phyloP scores from a whole-genome alignment of 1,284 basidiomycete genomes.

The Moniliophthora roreri region DNA sequence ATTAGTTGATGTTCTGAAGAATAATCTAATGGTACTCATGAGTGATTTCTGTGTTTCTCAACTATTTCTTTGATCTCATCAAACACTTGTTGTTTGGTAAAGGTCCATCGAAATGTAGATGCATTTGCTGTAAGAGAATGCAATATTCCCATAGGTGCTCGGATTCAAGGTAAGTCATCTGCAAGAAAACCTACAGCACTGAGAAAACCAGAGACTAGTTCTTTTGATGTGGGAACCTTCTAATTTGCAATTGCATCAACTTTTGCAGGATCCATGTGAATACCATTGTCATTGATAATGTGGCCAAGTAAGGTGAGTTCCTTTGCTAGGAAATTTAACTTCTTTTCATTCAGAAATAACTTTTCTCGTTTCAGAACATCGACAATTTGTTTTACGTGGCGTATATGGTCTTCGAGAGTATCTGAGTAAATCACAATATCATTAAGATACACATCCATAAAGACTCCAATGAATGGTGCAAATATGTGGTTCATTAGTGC shows the following conservation, averaged over 20 bases:
- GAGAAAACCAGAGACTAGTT: slow-evolving; percentile 20
- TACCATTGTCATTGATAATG: slow-evolving; percentile 21
- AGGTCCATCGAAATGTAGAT: slow-evolving; percentile 19
- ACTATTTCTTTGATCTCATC: slow-evolving; percentile 22
- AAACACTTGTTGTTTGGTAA: slow-evolving; percentile 23
- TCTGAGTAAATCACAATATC: slow-evolving; percentile 30
- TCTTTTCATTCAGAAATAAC: slow-evolving; percentile 6
- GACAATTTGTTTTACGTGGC: slow-evolving; percentile 23
- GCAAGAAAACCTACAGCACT: slow-evolving; percentile 20
- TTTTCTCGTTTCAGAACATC: slow-evolving; percentile 18
- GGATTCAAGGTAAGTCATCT: slow-evolving; percentile 14
- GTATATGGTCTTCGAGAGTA: slow-evolving; percentile 26
- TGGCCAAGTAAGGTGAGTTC: slow-evolving; percentile 24
- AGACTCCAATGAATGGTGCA: slow-evolving; percentile 24
- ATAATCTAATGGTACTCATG: slow-evolving; percentile 21
- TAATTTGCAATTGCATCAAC: slow-evolving; percentile 20
- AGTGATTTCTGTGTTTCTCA: slow-evolving; percentile 13
- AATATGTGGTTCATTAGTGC: slow-evolving; percentile 31
- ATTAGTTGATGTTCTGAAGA: slow-evolving; percentile 14
- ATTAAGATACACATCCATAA: slow-evolving; percentile 31
- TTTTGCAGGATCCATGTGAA: slow-evolving; percentile 24
- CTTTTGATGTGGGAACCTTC: slow-evolving; percentile 16
- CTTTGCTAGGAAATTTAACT: slow-evolving; percentile 18
- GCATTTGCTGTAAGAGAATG: background rate
- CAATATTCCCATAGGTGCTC: slow-evolving; percentile 16